A percentile compares a stretch with the other conserved stretches of the same genome.
Evolutionary conservation across 1,284 basidiomycete genomes (phyloP).

Genomic region (Pyrrhoderma noxium): DNA sequence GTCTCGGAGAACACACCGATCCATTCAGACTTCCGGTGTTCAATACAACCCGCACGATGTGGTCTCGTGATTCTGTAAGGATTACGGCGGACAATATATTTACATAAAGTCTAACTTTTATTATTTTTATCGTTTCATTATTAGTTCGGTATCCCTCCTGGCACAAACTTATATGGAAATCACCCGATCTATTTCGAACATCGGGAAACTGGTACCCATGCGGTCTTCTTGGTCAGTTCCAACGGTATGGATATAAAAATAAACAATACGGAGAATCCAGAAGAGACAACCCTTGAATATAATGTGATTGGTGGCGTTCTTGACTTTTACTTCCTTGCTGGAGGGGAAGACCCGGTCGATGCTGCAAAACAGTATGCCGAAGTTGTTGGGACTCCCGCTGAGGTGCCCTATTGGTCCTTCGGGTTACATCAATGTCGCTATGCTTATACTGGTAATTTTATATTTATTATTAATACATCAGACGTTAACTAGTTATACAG

Average conservation of each 20-base stretch:
- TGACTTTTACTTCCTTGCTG: conserved; percentile 67
- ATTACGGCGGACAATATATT: too few species aligned
- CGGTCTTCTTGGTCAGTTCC: conserved; percentile 52
- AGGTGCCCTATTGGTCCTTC: conserved; percentile 64
- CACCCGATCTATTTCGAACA: conserved; percentile 67
- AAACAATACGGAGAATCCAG: too few species aligned
- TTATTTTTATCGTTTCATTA: too few species aligned
- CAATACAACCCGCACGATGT: conserved; percentile 64
- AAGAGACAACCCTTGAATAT: conserved; percentile 40
- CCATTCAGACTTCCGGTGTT: conserved; percentile 46
- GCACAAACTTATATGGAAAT: conserved; percentile 63
- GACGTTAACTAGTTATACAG: background rate
- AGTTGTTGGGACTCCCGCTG: conserved; percentile 52
- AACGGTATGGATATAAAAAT: conserved; percentile 51
- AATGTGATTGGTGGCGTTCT: conserved; percentile 57
- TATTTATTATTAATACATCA: background rate
- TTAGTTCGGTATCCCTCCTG: conserved; percentile 40
- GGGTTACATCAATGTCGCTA: conserved; percentile 67
- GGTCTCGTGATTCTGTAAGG: conserved; percentile 48
- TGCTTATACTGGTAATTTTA: conserved; percentile 4
- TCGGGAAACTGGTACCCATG: conserved; percentile 40
- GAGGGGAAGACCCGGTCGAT: conserved; percentile 46
- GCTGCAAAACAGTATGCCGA: conserved; percentile 64
- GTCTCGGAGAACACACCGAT: conserved; percentile 67
- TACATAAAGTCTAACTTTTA: too few species aligned